Conservation (phyloP, 345 rosid species). For the Psidium friedrichsthalianum region DNA sequence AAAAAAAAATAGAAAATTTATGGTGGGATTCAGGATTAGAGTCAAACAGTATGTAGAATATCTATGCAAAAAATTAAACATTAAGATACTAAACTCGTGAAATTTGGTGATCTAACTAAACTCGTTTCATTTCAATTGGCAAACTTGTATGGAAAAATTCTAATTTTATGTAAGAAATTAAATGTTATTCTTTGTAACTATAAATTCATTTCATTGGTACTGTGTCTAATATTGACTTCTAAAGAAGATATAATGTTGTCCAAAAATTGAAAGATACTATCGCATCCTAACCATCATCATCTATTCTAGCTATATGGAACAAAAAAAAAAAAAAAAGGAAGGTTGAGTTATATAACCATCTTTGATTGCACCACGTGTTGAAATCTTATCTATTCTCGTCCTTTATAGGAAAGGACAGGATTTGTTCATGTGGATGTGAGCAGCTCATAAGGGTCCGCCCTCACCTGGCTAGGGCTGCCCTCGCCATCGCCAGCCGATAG, state of each 20-base stretch:
- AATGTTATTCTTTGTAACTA: not conserved
- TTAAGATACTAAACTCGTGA: not conserved
- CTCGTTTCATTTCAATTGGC: not conserved
- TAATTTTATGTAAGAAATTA: not conserved
- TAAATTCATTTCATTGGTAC: not conserved
- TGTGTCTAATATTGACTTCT: not conserved
- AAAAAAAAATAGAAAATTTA: not conserved
- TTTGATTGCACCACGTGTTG: not conserved
- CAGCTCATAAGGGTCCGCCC: not conserved
- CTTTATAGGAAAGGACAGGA: not conserved
- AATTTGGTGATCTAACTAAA: not conserved
- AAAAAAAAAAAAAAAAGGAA: not conserved
- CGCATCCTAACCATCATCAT: not conserved
- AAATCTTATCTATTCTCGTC: not conserved
- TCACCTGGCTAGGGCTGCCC: too few species aligned
- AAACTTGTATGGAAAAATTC: not conserved
- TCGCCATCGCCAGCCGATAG: not conserved
- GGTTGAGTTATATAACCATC: not conserved
- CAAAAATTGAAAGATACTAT: not conserved
- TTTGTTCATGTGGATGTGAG: not conserved
- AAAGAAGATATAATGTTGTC: not conserved
- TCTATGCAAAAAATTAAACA: not conserved
- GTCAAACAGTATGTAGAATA: not conserved
- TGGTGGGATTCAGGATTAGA: not conserved
- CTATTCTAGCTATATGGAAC: not conserved